Conservation (phyloP, 2,329 filamentous ascomycete species). For the Pseudogymnoascus sp. region DNA sequence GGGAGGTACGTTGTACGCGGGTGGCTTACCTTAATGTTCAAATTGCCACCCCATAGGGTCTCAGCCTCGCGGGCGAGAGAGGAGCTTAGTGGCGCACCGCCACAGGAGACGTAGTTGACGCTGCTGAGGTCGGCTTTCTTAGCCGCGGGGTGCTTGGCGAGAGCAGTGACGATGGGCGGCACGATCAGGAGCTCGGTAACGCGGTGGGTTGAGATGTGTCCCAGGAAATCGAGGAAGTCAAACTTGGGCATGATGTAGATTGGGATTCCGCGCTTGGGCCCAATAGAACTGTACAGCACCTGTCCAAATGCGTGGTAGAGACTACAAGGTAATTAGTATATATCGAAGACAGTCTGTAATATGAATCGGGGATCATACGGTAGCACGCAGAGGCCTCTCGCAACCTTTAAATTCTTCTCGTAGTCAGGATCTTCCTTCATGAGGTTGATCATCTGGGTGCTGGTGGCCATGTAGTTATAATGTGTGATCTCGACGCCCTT, state of each 20-base stretch:
- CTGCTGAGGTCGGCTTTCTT: slow-evolving; percentile 61
- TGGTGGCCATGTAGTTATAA: slow-evolving; percentile 66
- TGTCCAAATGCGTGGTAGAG: slow-evolving; percentile 71
- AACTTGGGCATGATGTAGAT: slow-evolving; percentile 75
- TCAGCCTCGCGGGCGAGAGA: slow-evolving; percentile 52
- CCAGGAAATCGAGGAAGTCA: slow-evolving; percentile 65
- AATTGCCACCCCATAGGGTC: slow-evolving; percentile 41
- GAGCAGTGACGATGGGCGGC: slow-evolving; percentile 64
- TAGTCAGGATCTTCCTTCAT: slow-evolving; percentile 15
- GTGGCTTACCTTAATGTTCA: slow-evolving; percentile 38
- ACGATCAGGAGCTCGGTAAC: slow-evolving; percentile 62
- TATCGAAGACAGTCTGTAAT: slow-evolving; percentile 10
- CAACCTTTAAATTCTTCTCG: slow-evolving; percentile 12
- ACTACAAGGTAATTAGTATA: slow-evolving; percentile 59
- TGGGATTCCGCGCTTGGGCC: slow-evolving; percentile 48
- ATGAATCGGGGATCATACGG: slow-evolving; percentile 8
- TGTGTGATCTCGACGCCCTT: slow-evolving; percentile 83
- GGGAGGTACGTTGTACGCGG: not conserved
- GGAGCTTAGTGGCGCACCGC: slow-evolving; percentile 60
- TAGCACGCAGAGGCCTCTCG: slow-evolving; percentile 22
- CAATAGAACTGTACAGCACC: slow-evolving; percentile 57
- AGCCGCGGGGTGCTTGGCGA: slow-evolving; percentile 63
- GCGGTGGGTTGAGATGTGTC: slow-evolving; percentile 56
- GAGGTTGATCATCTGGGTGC: slow-evolving; percentile 41
- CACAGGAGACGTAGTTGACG: slow-evolving; percentile 50